phyloP scores from a whole-genome alignment of 805 yeast genomes.

The Myxozyma geophila region DNA sequence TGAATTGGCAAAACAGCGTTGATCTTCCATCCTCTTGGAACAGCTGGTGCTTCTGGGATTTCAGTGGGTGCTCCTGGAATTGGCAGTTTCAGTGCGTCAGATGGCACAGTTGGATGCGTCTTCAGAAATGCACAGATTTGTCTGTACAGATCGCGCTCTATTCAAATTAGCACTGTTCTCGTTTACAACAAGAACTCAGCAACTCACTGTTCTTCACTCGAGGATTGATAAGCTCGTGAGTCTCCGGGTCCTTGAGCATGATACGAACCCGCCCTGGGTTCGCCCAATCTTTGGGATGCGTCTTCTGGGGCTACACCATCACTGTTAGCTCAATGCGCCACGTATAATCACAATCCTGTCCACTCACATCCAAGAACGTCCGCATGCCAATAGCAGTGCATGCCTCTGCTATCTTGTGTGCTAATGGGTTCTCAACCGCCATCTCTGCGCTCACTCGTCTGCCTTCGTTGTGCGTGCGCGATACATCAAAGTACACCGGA shows the following conservation, averaged over 20 bases:
- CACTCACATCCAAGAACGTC: constrained; percentile 47
- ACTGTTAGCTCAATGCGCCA: constrained; percentile 23
- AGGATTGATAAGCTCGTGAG: constrained; percentile 43
- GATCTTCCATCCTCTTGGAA: constrained; percentile 85
- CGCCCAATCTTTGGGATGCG: constrained; percentile 96
- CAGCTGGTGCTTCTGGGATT: constrained; percentile 58
- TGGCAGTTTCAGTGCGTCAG: constrained; percentile 56
- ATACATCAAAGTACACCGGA: constrained; percentile 89
- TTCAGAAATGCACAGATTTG: constrained; percentile 65
- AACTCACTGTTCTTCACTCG: constrained; percentile 49
- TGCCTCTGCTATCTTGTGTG: constrained; percentile 80
- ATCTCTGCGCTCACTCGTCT: constrained; percentile 71
- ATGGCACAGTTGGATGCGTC: constrained; percentile 69
- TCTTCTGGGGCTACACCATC: constrained; percentile 67
- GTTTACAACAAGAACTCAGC: background rate
- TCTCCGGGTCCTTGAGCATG: constrained; percentile 59
- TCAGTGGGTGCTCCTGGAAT: constrained; percentile 43
- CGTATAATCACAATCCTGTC: background rate
- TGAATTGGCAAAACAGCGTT: constrained; percentile 87
- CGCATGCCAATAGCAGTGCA: constrained; percentile 47
- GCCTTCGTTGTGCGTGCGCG: constrained; percentile 77
- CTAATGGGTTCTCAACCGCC: constrained; percentile 87
- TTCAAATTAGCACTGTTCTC: background rate
- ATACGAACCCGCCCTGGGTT: constrained; percentile 96
- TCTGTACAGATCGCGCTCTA: constrained; percentile 64